A percentile compares a stretch with the other conserved stretches of the same genome.
These are phyloP conservation scores for Geosmithia putterillii DNA, from an alignment of 2,329 filamentous ascomycete genomes.

Conservation along the genomic window DNA sequence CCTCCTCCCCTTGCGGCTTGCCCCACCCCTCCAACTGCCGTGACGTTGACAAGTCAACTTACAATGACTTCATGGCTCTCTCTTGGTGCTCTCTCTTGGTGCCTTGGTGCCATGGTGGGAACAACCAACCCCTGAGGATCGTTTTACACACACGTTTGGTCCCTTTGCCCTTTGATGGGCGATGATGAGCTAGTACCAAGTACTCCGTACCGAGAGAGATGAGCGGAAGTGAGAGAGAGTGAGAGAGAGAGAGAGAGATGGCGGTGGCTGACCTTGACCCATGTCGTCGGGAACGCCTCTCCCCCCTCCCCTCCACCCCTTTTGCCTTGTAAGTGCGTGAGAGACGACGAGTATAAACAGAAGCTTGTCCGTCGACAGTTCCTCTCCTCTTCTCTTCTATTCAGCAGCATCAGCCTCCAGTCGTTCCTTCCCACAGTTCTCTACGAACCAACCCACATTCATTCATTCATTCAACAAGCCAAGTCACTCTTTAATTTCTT, in stretches of 20 bases:
- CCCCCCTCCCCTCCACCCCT: too few species aligned
- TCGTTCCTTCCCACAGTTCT: not conserved
- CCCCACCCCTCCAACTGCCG: not conserved
- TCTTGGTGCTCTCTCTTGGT: too few species aligned
- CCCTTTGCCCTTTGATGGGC: too few species aligned
- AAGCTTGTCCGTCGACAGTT: not conserved
- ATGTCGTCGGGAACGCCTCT: too few species aligned
- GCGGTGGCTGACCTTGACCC: too few species aligned
- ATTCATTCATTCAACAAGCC: not conserved
- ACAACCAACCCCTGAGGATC: too few species aligned
- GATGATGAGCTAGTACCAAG: too few species aligned
- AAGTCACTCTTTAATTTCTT: not conserved
- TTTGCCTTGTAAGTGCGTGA: not conserved
- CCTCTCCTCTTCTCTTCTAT: not conserved
- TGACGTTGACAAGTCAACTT: not conserved
- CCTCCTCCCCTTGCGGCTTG: not conserved
- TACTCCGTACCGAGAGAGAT: too few species aligned
- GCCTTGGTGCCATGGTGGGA: too few species aligned
- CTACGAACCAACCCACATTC: not conserved
- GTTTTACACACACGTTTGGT: too few species aligned
- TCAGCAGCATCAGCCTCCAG: not conserved
- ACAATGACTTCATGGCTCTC: not conserved
- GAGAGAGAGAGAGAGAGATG: too few species aligned
- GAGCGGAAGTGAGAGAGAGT: too few species aligned
- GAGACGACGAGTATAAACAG: not conserved